These are phyloP conservation scores for Adansonia gregorii DNA, from an alignment of 441 rosid species.

Conservation along the genomic window DNA sequence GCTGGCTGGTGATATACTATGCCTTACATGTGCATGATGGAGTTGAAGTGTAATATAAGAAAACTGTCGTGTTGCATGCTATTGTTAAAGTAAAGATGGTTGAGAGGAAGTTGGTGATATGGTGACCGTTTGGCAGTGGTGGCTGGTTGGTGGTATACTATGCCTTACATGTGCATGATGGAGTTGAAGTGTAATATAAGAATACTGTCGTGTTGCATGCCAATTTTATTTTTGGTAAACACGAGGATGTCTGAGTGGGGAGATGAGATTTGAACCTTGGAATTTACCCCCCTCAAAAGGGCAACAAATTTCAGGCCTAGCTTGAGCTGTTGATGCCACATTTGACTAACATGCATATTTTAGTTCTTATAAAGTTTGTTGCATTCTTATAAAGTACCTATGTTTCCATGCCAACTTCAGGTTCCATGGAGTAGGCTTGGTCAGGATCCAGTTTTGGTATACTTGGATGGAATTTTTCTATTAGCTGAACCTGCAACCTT, in stretches of 20 bases:
- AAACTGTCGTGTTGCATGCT: not conserved
- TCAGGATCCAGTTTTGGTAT: conserved; percentile 95
- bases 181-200: not conserved
- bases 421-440: conserved; percentile 99
- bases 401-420: conserved; percentile 45
- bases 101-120: not conserved
- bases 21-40: not conserved
- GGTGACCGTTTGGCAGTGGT: not conserved
- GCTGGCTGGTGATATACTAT: not conserved
- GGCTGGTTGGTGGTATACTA: not conserved
- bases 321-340: not conserved
- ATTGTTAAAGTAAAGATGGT: not conserved
- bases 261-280: conserved; percentile 16
- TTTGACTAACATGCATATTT: conserved; percentile 6
- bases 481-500: conserved; percentile 86
- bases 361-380: not conserved
- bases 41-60: not conserved
- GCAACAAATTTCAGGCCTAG: not conserved
- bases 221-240: not conserved
- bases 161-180: not conserved
- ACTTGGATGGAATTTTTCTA: conserved; percentile 84
- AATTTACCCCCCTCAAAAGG: not conserved
- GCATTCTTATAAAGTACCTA: not conserved
- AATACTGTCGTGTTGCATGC: not conserved
- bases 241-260: not conserved